Base-by-base conservation (phyloP, 139 green algal genomes). In the Yamagishiella unicocca region DNA sequence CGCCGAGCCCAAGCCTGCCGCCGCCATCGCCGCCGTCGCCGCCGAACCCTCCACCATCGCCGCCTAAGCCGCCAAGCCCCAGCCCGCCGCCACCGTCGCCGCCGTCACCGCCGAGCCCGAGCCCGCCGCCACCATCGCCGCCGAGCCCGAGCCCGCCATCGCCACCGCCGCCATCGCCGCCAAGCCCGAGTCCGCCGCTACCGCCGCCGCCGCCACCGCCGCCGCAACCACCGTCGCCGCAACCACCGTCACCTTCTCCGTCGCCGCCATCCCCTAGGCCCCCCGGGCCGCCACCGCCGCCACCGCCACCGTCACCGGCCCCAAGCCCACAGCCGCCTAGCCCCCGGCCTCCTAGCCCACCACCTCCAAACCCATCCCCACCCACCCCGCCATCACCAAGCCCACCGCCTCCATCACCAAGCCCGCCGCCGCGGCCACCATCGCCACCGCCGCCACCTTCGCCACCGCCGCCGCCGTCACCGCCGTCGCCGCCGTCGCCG, bases 71-170 rank as follows among this genome's bases (percentile, higher is more conserved):
- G 6, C 66, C 66, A 8, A 74, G 33, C 38, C 70, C 70, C 22
- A 25, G 17, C 66, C 66, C 31, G 33, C 35, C 37, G 45, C 21
- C 3, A 33, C 66, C 12, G 66, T 46, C n/a, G n/a, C n/a, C n/a
- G n/a, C n/a, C n/a, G n/a, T 42, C 33, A 33, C 66, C 31, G 33
- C 35, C 37, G 45, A 25, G 2, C 66, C 66, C 12, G 66, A 74
- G 17, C 50, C 50, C 50, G 50, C 50, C 50, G 50, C 50, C 50
- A 17, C 50, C 50, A 17, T 61, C 50, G 50, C 66, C 66, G 31
- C 66, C 66, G 66, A 35, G 45, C 40, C 38, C 70, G 14, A 78
- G 55, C 70, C 70, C 70, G 70, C 70, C 70, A 40, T 40, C 70
- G 70, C 27, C 68, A 2, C 35, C 68, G 33, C 68, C 68, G 35